phyloP scores from a whole-genome alignment of 2,329 filamentous ascomycete genomes.

The Davidsoniella neocaledoniae region DNA sequence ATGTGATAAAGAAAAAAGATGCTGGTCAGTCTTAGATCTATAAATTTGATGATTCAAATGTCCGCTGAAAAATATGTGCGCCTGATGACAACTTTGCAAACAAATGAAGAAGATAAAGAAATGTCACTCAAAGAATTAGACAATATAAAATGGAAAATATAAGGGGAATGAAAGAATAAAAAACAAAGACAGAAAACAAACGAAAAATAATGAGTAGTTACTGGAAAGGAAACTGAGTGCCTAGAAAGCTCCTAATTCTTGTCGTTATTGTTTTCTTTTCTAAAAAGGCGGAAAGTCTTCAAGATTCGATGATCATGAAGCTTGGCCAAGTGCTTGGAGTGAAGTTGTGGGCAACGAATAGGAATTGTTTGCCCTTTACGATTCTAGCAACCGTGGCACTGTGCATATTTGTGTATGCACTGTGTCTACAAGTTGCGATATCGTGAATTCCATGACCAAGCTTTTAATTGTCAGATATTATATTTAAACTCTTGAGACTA shows the following conservation, averaged over 20 bases:
- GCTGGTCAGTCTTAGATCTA: not conserved
- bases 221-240: not conserved
- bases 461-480: no score
- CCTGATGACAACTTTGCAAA: not conserved
- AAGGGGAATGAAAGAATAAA: no score
- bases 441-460: no score
- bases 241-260: not conserved
- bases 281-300: no score
- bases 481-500: no score
- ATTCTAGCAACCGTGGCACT: not conserved
- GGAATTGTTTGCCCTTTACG: conserved; percentile 1
- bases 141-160: no score
- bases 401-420: not conserved
- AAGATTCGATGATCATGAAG: no score
- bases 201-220: no score
- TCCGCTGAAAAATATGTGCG: not conserved
- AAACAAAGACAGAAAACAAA: no score
- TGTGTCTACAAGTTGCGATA: not conserved
- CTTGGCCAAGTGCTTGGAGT: no score
- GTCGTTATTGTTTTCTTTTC: not conserved
- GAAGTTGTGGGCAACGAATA: not conserved
- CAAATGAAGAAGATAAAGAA: not conserved
- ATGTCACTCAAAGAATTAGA: not conserved
- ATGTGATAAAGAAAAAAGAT: not conserved
- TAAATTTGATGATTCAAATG: not conserved